Percentiles rank a stretch among this genome's conserved stretches.
phyloP scores from a whole-genome alignment of 176 grass and related monocot genomes.

The Lolium perenne region DNA sequence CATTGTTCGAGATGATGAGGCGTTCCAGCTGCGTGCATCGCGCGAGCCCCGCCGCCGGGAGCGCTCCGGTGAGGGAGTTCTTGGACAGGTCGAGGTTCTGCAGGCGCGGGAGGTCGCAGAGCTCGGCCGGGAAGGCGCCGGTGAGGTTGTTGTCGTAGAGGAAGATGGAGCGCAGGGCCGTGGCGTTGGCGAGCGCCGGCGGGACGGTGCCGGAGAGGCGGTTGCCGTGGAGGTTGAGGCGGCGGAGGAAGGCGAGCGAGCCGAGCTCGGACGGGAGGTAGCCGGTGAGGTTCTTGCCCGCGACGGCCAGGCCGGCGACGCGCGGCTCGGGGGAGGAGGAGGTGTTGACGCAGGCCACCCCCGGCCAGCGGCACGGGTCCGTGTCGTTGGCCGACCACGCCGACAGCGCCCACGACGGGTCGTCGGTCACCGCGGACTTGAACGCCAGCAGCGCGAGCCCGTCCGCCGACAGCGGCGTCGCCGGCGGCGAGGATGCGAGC shows the following conservation, averaged over 20 bases:
- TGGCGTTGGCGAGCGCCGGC: constrained; percentile 58
- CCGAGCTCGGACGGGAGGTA: constrained; percentile 64
- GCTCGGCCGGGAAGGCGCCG: constrained; percentile 47
- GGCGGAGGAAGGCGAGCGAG: constrained; percentile 60
- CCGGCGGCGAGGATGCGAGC: neutral
- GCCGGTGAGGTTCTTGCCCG: constrained; percentile 75
- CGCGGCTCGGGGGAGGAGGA: constrained; percentile 46
- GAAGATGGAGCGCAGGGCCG: constrained; percentile 75
- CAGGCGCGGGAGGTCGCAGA: constrained; percentile 65
- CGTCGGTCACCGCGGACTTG: constrained; percentile 75
- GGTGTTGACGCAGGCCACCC: constrained; percentile 66
- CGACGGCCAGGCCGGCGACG: constrained; percentile 68
- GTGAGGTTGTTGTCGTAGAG: constrained; percentile 76
- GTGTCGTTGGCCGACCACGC: constrained; percentile 56
- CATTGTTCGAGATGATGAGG: constrained; percentile 50
- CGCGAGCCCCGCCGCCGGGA: constrained; percentile 48
- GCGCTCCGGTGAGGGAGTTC: constrained; percentile 55
- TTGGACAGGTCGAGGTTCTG: constrained; percentile 81
- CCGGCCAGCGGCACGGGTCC: constrained; percentile 71
- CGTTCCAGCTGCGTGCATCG: constrained; percentile 65
- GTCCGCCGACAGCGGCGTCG: constrained; percentile 61
- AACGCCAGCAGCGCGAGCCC: constrained; percentile 70
- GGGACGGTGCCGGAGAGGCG: constrained; percentile 57
- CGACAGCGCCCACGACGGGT: constrained; percentile 61
- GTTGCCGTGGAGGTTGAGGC: constrained; percentile 87